Percentiles rank a stretch among this genome's conserved stretches.
phyloP scores from a whole-genome alignment of 75 land plant genomes.

The Picea sitchensis region DNA sequence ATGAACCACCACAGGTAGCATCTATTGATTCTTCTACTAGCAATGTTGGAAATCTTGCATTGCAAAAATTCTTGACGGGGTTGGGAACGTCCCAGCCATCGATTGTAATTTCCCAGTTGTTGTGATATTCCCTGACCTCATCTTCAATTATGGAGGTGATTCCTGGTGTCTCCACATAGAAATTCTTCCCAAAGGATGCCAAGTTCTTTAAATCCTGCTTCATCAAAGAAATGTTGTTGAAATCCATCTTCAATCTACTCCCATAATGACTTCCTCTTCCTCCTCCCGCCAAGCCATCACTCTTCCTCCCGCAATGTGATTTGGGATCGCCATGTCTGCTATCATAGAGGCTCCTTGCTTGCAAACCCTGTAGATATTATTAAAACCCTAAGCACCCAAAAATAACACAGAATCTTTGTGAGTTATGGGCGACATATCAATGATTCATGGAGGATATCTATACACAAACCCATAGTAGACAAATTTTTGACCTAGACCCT shows the following conservation, averaged over 20 bases:
- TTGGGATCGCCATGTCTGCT: conserved; percentile 56
- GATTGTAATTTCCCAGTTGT: conserved; percentile 70
- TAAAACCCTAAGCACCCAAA: too few species aligned
- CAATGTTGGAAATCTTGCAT: conserved; percentile 88
- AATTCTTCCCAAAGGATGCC: too few species aligned
- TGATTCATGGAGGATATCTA: too few species aligned
- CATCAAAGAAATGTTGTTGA: conserved; percentile 32
- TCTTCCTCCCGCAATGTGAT: conserved; percentile 71
- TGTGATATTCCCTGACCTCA: conserved; percentile 77
- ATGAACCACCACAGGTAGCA: too few species aligned
- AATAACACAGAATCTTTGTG: too few species aligned
- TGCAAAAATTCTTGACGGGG: conserved; percentile 72
- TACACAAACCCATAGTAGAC: too few species aligned
- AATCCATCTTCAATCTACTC: conserved; percentile 21
- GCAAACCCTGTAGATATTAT: too few species aligned
- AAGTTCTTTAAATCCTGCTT: conserved; percentile 75
- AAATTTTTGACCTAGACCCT: too few species aligned
- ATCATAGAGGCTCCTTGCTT: conserved; percentile 50
- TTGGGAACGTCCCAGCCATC: conserved; percentile 90
- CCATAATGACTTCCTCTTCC: conserved; percentile 21
- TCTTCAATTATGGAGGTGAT: too few species aligned
- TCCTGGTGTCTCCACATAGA: too few species aligned
- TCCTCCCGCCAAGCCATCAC: conserved; percentile 12
- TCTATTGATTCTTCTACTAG: too few species aligned
- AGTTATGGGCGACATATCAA: too few species aligned